Evolutionary conservation across 257 asterid species (phyloP).

Genomic region (Solanum chaucha): DNA sequence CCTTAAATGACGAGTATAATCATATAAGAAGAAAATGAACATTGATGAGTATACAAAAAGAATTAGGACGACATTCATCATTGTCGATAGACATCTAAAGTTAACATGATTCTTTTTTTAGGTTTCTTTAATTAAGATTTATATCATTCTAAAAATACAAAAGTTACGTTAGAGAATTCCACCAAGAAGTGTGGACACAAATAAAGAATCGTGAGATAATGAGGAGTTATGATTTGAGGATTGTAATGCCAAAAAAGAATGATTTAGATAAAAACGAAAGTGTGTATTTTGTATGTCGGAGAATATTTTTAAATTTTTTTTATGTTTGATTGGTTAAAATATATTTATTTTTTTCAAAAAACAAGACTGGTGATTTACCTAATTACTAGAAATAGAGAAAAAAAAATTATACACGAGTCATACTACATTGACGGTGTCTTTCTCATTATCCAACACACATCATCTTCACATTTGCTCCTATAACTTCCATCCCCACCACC

Average conservation of each 20-base stretch:
- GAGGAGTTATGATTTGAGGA: not conserved
- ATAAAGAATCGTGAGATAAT: too few relatives aligned
- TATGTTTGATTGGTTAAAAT: not conserved
- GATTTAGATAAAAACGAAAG: too few relatives aligned
- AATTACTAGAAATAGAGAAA: not conserved
- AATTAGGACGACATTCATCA: not conserved
- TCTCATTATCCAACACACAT: not conserved
- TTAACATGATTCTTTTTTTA: not conserved
- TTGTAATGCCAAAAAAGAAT: not conserved
- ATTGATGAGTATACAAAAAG: not conserved
- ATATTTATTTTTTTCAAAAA: too few relatives aligned
- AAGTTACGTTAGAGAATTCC: too few relatives aligned
- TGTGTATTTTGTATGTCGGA: not conserved
- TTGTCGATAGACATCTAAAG: not conserved
- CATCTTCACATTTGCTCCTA: not conserved
- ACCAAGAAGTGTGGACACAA: too few relatives aligned
- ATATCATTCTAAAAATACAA: too few relatives aligned
- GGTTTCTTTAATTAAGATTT: not conserved
- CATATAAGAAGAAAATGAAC: not conserved
- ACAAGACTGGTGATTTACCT: not conserved
- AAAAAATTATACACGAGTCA: too few relatives aligned
- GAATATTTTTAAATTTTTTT: too few relatives aligned
- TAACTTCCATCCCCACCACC: not conserved
- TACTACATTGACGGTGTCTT: not conserved
- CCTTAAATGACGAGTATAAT: not conserved